Percentiles rank a stretch among this genome's conserved stretches.
Evolutionary conservation across 768 basidiomycete genomes (phyloP).

Genomic region (Mycena pura): DNA sequence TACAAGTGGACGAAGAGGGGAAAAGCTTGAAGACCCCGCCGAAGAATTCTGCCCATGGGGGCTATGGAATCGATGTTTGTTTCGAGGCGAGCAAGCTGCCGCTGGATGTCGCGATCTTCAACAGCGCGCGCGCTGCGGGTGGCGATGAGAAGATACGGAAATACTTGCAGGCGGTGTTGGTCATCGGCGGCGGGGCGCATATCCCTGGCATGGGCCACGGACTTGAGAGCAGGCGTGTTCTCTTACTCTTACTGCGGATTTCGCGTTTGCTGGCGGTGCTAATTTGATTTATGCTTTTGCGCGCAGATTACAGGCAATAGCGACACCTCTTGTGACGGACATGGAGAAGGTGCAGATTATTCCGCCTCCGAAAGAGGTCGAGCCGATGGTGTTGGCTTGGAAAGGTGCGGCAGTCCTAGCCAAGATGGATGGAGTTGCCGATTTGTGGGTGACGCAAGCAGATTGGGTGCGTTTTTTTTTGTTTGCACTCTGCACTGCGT

Average conservation of each 20-base stretch:
- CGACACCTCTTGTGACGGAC: constrained; percentile 78
- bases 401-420: constrained; percentile 92
- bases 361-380: constrained; percentile 93
- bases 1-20: constrained; percentile 22
- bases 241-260: background rate
- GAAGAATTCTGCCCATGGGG: constrained; percentile 47
- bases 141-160: constrained; percentile 91
- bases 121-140: constrained; percentile 86
- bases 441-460: constrained; percentile 84
- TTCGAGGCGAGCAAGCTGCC: constrained; percentile 91
- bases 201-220: constrained; percentile 87
- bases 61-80: constrained; percentile 74
- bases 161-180: constrained; percentile 85
- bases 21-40: constrained; percentile 23
- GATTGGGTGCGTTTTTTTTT: constrained; percentile 76
- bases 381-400: constrained; percentile 91
- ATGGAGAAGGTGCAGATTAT: constrained; percentile 93
- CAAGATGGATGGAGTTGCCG: constrained; percentile 88
- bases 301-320: constrained; percentile 78
- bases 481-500: background rate
- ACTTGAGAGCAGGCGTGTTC: constrained; percentile 77
- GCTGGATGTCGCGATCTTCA: constrained; percentile 91
- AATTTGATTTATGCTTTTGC: too few relatives aligned
- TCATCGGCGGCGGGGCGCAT: constrained; percentile 84
- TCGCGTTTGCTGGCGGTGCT: too few relatives aligned